Evolutionary conservation across 306 rosid genomes (phyloP).

Genomic region (Trifolium pratense): DNA sequence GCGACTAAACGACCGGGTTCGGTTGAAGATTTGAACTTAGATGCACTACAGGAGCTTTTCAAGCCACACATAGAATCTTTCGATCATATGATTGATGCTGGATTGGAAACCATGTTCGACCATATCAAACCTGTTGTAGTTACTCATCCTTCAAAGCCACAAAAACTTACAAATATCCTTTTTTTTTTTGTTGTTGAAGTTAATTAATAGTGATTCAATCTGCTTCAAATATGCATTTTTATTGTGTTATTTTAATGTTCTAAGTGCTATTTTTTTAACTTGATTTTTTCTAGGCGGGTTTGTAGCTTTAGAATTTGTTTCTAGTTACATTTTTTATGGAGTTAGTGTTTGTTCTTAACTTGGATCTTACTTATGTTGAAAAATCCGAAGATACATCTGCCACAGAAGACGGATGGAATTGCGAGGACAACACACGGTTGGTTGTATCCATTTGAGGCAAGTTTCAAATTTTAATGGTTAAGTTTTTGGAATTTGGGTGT

Average conservation of each 20-base stretch:
- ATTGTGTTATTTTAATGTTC: no score
- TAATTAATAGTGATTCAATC: background rate
- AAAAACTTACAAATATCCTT: constrained; percentile 82
- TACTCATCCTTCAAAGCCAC: constrained; percentile 48
- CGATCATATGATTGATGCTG: constrained; percentile 62
- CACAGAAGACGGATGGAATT: constrained; percentile 54
- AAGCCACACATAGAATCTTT: constrained; percentile 83
- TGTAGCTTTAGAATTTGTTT: background rate
- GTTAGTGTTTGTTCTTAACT: constrained; percentile 59
- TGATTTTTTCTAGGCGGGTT: background rate
- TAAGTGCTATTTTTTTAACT: background rate
- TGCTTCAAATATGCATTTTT: background rate
- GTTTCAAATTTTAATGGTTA: constrained; percentile 32
- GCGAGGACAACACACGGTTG: constrained; percentile 12
- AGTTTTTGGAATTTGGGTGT: background rate
- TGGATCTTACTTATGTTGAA: constrained; percentile 62
- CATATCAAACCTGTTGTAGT: constrained; percentile 59
- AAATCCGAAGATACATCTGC: constrained; percentile 55
- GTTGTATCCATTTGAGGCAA: constrained; percentile 68
- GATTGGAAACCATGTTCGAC: constrained; percentile 55
- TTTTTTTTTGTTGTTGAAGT: background rate
- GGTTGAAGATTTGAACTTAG: background rate
- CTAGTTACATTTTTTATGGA: background rate
- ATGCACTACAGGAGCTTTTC: constrained; percentile 62
- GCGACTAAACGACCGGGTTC: background rate